Percentiles rank a stretch among this genome's conserved stretches.
phyloP scores from a whole-genome alignment of 2,329 filamentous ascomycete species.

The Phialophora expanda region DNA sequence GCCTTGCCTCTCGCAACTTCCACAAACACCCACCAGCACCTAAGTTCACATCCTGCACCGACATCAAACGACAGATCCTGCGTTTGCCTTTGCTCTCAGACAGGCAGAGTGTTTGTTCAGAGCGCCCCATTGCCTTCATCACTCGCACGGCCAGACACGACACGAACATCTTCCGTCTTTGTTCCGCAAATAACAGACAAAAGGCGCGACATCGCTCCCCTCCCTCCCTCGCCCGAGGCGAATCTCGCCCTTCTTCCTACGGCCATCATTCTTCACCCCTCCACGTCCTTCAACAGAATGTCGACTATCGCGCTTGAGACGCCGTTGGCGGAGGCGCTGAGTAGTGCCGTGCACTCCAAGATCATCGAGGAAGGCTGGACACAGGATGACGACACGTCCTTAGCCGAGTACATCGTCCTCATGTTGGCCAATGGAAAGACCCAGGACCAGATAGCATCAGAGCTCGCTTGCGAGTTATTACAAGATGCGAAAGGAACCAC shows the following conservation, averaged over 20 bases:
- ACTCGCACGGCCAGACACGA: not conserved
- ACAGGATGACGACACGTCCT: conserved; percentile 76
- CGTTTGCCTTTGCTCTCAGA: not conserved
- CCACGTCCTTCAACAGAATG: conserved; percentile 26
- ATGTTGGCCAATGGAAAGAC: conserved; percentile 97
- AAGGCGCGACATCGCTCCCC: conserved; percentile 24
- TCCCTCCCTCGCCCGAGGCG: conserved; percentile 15
- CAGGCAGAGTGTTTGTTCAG: not conserved
- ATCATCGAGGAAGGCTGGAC: conserved; percentile 93
- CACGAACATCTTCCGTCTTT: conserved; percentile 16
- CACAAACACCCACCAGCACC: conserved; percentile 8
- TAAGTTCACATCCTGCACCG: not conserved
- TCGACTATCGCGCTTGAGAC: conserved; percentile 65
- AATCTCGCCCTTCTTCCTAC: conserved; percentile 10
- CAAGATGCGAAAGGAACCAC: conserved; percentile 81
- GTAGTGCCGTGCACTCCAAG: conserved; percentile 83
- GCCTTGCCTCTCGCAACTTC: conserved; percentile 19
- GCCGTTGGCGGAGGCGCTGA: conserved; percentile 82
- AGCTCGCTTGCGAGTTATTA: conserved; percentile 86
- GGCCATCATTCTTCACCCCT: not conserved
- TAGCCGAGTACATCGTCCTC: conserved; percentile 94
- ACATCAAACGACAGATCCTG: conserved; percentile 4
- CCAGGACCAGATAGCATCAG: conserved; percentile 83
- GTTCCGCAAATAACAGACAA: conserved; percentile 22
- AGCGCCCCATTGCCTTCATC: not conserved